Evolutionary conservation across 139 green algal genomes (phyloP).

Genomic region (Ettlia oleoabundans): DNA sequence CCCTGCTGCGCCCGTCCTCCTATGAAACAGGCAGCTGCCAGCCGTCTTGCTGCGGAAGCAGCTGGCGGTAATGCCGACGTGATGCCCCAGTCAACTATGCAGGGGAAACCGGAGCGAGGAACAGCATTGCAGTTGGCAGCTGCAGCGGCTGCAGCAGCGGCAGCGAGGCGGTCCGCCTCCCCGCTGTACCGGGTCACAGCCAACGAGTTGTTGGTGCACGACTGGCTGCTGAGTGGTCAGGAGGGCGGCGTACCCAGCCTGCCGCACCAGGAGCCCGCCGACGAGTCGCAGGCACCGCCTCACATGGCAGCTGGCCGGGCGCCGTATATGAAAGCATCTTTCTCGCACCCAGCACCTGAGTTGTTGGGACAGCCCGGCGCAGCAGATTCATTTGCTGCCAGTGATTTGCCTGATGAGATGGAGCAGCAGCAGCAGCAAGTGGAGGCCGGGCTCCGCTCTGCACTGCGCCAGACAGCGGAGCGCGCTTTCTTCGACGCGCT

Average conservation of each 20-base stretch:
- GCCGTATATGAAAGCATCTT: too few relatives aligned
- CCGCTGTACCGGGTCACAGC: background rate
- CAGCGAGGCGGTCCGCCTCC: background rate
- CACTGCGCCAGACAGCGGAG: background rate
- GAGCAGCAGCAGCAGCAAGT: background rate
- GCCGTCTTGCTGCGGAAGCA: too few relatives aligned
- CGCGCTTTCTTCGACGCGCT: slow-evolving; percentile 15
- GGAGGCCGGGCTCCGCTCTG: background rate
- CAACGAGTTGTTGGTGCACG: slow-evolving; percentile 17
- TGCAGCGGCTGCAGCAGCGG: background rate
- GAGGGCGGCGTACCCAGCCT: slow-evolving; percentile 10
- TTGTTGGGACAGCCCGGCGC: background rate
- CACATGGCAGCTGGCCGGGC: slow-evolving; percentile 1
- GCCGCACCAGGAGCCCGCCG: background rate
- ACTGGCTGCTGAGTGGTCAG: slow-evolving; percentile 9
- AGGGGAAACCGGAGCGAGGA: too few relatives aligned
- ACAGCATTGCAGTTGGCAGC: background rate
- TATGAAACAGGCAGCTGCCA: too few relatives aligned
- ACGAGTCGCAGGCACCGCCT: background rate
- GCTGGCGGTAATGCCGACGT: too few relatives aligned
- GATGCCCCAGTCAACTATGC: too few relatives aligned
- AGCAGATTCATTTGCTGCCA: background rate
- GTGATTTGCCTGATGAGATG: background rate
- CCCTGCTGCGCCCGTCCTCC: too few relatives aligned
- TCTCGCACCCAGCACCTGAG: too few relatives aligned